A percentile compares a stretch with the other conserved stretches of the same genome.
phyloP scores from a whole-genome alignment of 495 filamentous ascomycete species.

The Neurospora sp. region DNA sequence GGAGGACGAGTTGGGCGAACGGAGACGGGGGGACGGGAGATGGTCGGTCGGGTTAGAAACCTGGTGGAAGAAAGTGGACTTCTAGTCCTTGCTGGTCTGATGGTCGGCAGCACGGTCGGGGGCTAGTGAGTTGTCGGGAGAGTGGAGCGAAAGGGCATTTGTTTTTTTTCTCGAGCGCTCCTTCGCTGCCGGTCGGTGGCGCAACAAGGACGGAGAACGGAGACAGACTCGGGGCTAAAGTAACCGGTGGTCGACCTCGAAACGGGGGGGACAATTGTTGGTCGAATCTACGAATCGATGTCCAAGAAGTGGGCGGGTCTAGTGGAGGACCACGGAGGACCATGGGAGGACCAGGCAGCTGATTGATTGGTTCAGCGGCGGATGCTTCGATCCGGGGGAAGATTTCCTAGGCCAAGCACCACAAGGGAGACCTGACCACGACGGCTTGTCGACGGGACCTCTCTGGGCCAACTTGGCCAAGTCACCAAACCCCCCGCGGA shows the following conservation, averaged over 20 bases:
- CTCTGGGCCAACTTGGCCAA: neutral
- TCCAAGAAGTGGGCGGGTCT: neutral
- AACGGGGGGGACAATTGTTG: neutral
- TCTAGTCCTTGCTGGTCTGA: neutral
- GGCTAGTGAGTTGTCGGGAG: neutral
- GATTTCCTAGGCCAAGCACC: neutral
- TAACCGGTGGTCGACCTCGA: neutral
- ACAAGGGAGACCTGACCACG: neutral
- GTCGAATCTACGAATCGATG: neutral
- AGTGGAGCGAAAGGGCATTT: conserved; percentile 3
- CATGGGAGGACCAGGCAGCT: neutral
- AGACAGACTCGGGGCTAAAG: conserved; percentile 14
- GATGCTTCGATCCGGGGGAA: neutral
- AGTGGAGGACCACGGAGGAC: neutral
- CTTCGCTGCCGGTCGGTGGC: conserved; percentile 12
- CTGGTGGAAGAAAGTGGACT: neutral
- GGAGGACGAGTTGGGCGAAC: neutral
- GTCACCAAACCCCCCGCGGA: neutral
- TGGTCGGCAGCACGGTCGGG: neutral
- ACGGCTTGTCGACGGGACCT: neutral
- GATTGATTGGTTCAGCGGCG: neutral
- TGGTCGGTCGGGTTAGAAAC: neutral
- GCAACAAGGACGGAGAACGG: conserved; percentile 10
- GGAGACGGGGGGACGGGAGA: neutral
- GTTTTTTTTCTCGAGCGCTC: conserved; percentile 9